A percentile compares a stretch with the other conserved stretches of the same genome.
Evolutionary conservation across 352 stramenopile genomes (phyloP).

Genomic region (Phytopythium delawarense): DNA sequence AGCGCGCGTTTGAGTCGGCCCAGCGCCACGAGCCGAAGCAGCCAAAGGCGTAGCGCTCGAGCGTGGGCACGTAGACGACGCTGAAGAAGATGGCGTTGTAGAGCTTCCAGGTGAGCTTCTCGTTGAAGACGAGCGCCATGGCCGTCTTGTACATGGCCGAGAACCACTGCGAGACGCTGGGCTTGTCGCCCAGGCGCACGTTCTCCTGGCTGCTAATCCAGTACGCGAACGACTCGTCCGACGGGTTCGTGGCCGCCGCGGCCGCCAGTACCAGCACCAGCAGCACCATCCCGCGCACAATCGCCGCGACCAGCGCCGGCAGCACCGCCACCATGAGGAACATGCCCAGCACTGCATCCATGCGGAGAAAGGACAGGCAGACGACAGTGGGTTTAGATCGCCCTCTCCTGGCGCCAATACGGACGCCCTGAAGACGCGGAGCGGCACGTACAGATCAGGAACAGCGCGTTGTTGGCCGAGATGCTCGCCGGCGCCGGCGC

Average conservation of each 20-base stretch:
- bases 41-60: constrained; percentile 65
- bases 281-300: constrained; percentile 38
- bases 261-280: constrained; percentile 17
- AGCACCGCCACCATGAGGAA: constrained; percentile 66
- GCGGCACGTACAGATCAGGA: constrained; percentile 50
- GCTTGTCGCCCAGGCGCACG: constrained; percentile 30
- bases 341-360: constrained; percentile 49
- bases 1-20: constrained; percentile 44
- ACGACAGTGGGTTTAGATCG: not conserved
- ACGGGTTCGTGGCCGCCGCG: constrained; percentile 54
- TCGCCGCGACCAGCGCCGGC: constrained; percentile 41
- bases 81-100: constrained; percentile 63
- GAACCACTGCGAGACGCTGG: constrained; percentile 58
- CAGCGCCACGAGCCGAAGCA: constrained; percentile 68
- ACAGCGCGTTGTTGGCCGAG: constrained; percentile 62
- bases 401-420: not conserved
- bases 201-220: constrained; percentile 67
- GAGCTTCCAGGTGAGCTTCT: constrained; percentile 54
- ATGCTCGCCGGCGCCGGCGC: constrained; percentile 18
- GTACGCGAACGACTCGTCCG: constrained; percentile 63
- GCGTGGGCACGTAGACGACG: constrained; percentile 53
- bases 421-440: constrained; percentile 7
- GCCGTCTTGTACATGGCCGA: constrained; percentile 67
- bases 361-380: not conserved
- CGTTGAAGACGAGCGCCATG: constrained; percentile 58